Evolutionary conservation across 2,329 filamentous ascomycete species (phyloP), one percentile per base, ranked within the genome.

Genomic region (Cladosporium sp.): DNA sequence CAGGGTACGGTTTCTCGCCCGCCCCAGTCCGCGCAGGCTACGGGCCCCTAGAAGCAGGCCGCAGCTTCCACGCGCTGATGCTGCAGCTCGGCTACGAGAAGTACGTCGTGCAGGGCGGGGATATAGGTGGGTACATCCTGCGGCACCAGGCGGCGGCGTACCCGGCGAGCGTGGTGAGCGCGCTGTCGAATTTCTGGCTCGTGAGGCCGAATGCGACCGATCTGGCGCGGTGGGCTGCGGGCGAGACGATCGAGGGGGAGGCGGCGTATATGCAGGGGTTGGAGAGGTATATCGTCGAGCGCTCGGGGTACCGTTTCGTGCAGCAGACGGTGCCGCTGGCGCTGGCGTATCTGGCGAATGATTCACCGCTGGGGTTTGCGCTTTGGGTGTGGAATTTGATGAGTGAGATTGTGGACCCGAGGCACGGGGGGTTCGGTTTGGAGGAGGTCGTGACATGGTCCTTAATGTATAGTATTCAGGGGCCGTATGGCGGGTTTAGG

Each of bases 301-400:
- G 32, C 6, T 35, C 31, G 4, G 48, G 48, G 14, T 50, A 50
- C 7, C 31, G 38, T 3, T 13, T 35, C 11, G 32, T 43, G 9
- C 48, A 50, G 13, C 31, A 43, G 11, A 50, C 48, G 7, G 38
- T 35, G 32, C 86, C 87, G 0, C 81, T 86, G 43, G 90, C 86
- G 0, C 64, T 90, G 0, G 83, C 82, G 0, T 87, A 86, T 60
- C 81, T 74, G 0, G 73, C 89, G 3, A 74, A 79, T 0, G 85
- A 89, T 63, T 83, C 78, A 4, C 87, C 87, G 0, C 78, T 86
- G 0, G 84, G 78, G 0, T 70, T 88, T 4, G 72, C 90, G 1
- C 79, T 84, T 0, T 91, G 87, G 87, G 82, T 90, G 34, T 86
- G 86, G 59, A 87, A 90, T 68, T 8, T 49, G 0, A 42, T 49